Evolutionary conservation across 2,329 filamentous ascomycete species (phyloP), one percentile per base, ranked within the genome.

Genomic region (Anisogramma anomala): DNA sequence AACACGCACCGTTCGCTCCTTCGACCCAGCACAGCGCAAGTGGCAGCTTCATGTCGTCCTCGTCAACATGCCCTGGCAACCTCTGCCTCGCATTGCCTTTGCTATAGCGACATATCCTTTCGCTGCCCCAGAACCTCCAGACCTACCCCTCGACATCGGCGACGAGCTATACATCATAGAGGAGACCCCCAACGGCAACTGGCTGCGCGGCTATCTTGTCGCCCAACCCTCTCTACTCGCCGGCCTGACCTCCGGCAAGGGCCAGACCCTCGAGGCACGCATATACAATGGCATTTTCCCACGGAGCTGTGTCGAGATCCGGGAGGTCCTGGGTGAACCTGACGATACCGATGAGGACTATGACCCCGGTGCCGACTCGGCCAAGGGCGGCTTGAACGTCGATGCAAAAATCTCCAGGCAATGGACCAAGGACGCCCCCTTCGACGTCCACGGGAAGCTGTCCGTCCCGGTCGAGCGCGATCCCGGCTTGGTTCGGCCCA

Each of bases 271-370:
- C 23, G 89, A 96, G 64, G 87, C 89, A 45, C 79, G 91, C 50
- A 91, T 98, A 44, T 98, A 96, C 59, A 94, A 88, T n/a, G 91
- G 91, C 53, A 94, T 98, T 55, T 98, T 98, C 57, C 91, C 91
- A 9, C 76, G 84, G 50, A 91, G 82, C 59, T 98, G 89, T 54
- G 89, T 98, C 43, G 87, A 98, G 62, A 81, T 98, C 45, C 79
- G 89, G 50, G 91, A 98, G 64, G 79, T 94, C 41, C 72, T 98
- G 26, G 87, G 84, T 46, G 86, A 89, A 47, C 66, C 69, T n/a
- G 18, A 25, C 14, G 51, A 52, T 26, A 50, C 49, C 13, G 61
- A 58, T 43, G 62, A 66, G 36, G 58, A 61, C 37, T 56, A 53
- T 8, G 55, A 52, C 20, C 27, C 45, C 57, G 60, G 59, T 4